A percentile compares a stretch with the other conserved stretches of the same genome.
These are phyloP conservation scores for Zasmidium citrigriseum DNA, from an alignment of 2,329 filamentous ascomycete genomes.

Conservation along the genomic window DNA sequence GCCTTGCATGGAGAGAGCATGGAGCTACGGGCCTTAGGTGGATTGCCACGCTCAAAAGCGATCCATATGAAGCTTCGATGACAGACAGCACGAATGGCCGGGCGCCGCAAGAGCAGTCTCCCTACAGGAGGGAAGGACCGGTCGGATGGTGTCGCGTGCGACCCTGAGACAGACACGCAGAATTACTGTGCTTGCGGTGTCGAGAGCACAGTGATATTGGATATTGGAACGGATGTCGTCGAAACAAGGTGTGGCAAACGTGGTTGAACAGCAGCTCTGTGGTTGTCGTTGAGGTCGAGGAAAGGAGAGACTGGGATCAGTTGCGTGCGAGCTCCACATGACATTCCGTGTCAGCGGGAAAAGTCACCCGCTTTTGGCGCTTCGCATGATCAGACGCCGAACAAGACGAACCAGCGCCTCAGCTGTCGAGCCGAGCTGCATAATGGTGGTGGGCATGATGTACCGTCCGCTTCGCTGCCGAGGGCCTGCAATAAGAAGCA, in stretches of 20 bases:
- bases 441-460: not conserved
- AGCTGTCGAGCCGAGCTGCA: not conserved
- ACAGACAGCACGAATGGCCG: too few relatives aligned
- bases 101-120: too few relatives aligned
- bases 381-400: not conserved
- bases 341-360: not conserved
- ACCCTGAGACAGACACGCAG: too few relatives aligned
- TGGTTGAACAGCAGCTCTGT: not conserved
- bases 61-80: too few relatives aligned
- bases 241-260: not conserved
- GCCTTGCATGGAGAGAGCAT: not conserved
- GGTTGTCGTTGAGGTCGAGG: not conserved
- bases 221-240: not conserved
- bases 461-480: not conserved
- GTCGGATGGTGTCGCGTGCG: too few relatives aligned
- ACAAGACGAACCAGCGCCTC: not conserved
- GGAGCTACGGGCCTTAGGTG: too few relatives aligned
- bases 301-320: not conserved
- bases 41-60: too few relatives aligned
- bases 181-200: too few relatives aligned
- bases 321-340: not conserved
- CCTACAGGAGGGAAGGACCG: too few relatives aligned
- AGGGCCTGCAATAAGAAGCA: not conserved
- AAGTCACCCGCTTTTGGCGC: not conserved
- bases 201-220: too few relatives aligned